A percentile compares a stretch with the other conserved stretches of the same genome.
Evolutionary conservation across 208 protist species (phyloP).

Genomic region (Zelonia costaricensis): DNA sequence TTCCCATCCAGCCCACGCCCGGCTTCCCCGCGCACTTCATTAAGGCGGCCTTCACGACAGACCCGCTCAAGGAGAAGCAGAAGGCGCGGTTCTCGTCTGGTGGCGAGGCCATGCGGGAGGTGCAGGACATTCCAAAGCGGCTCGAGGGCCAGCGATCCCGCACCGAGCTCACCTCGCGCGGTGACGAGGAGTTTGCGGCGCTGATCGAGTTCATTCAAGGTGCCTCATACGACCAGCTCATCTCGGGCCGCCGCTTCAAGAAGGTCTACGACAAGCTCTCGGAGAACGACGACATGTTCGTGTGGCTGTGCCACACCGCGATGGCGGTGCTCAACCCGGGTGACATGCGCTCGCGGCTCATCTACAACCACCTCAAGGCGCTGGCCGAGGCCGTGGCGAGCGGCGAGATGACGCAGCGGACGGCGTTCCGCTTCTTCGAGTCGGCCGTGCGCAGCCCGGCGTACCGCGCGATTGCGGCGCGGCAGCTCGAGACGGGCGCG

Average conservation of each 20-base stretch:
- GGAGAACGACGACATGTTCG: slow-evolving; percentile 91
- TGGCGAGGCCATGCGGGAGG: slow-evolving; percentile 88
- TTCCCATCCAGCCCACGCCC: slow-evolving; percentile 86
- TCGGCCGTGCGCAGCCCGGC: slow-evolving; percentile 85
- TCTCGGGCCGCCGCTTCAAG: slow-evolving; percentile 86
- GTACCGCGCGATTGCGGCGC: slow-evolving; percentile 80
- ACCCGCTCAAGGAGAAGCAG: slow-evolving; percentile 90
- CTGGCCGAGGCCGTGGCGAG: slow-evolving; percentile 85
- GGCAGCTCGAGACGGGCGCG: slow-evolving; percentile 80
- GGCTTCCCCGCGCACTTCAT: slow-evolving; percentile 83
- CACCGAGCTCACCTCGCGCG: slow-evolving; percentile 53
- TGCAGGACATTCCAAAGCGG: slow-evolving; percentile 83
- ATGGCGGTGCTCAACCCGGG: slow-evolving; percentile 92
- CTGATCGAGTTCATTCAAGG: slow-evolving; percentile 89
- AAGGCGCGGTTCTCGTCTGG: slow-evolving; percentile 85
- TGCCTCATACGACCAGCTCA: slow-evolving; percentile 88
- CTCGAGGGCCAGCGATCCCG: slow-evolving; percentile 77
- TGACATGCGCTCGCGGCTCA: slow-evolving; percentile 82
- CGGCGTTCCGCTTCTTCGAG: slow-evolving; percentile 90
- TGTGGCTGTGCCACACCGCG: slow-evolving; percentile 91
- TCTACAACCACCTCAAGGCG: slow-evolving; percentile 87
- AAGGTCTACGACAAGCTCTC: slow-evolving; percentile 87
- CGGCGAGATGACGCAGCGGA: slow-evolving; percentile 87
- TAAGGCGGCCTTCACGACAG: slow-evolving; percentile 85
- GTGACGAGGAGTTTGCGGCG: slow-evolving; percentile 83